Evolutionary conservation across 805 yeast genomes (phyloP), one percentile per base, ranked within the genome.

Genomic region (Wickerhamomyces chaumierensis): DNA sequence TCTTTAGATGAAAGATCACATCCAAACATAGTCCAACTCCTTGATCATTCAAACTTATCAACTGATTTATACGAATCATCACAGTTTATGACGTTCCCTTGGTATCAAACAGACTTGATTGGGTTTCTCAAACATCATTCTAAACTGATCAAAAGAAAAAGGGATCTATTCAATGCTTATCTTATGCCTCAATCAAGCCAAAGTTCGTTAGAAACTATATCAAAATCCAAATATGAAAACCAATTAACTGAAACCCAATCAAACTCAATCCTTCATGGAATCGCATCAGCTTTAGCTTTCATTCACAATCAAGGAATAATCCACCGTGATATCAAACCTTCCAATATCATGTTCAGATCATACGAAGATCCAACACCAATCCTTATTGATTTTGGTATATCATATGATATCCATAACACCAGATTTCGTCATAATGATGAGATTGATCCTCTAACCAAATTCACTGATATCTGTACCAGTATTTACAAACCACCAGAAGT

Each of bases 251-350:
- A 31, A 2, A 25, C 36, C 1, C 38, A 39, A n/a, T 49, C 57
- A 0, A 35, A 34, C 2, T 50, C 56, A 2, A 59, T 71, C 2
- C 52, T 69, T 14, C 57, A 48, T 28, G 69, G 57, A 46, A 48
- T 60, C 8, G 60, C 61, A 18, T 54, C 60, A 31, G 82, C 80
- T 2, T 58, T 84, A 19, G 57, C 63, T 29, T 81, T 74, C 52
- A 68, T 83, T 39, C 96, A 92, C 53, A 57, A 67, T 7, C 66
- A 76, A 38, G 85, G 81, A 5, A 79, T 90, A 21, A 84, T 90
- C 34, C 98, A 90, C 60, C 71, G 98, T 52, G 98, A 90, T 60
- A 77, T 90, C 47, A 92, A 92, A 56, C 87, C 92, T 1, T 85
- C 79, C 36, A 84, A 84, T 53, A 73, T 84, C 39, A 57, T 85